Conservation (phyloP, 2,329 filamentous ascomycete genomes). For the Myriosclerotinia duriaeana region DNA sequence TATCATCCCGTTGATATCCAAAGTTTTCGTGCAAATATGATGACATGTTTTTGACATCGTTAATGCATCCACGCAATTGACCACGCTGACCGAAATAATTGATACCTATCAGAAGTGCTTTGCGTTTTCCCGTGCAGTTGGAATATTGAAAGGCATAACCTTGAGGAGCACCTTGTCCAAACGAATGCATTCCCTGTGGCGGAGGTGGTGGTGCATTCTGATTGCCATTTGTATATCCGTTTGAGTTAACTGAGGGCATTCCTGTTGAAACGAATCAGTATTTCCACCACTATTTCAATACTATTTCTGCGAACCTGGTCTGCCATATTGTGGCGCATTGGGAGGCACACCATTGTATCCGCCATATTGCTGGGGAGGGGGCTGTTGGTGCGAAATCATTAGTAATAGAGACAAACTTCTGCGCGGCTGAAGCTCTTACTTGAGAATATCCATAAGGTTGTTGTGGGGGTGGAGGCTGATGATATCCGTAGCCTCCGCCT, state of each 20-base stretch:
- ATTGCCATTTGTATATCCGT: constrained; percentile 57
- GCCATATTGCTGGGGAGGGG: constrained; percentile 51
- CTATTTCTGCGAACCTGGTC: constrained; percentile 48
- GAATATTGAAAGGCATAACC: constrained; percentile 88
- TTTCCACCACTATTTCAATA: not conserved
- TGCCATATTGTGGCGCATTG: constrained; percentile 49
- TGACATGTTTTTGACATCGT: constrained; percentile 97
- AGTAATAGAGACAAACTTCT: constrained; percentile 7
- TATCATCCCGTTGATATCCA: constrained; percentile 90
- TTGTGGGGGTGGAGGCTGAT: constrained; percentile 49
- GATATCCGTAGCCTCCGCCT: constrained; percentile 49
- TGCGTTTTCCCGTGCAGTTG: constrained; percentile 81
- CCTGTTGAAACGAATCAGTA: constrained; percentile 36
- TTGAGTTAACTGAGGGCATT: constrained; percentile 49
- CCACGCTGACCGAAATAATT: constrained; percentile 95
- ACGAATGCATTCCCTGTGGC: constrained; percentile 69
- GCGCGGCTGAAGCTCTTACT: constrained; percentile 28
- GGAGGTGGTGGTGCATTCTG: constrained; percentile 61
- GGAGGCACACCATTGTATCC: constrained; percentile 42
- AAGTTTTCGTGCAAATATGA: constrained; percentile 84
- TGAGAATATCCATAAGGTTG: constrained; percentile 42
- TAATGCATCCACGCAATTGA: constrained; percentile 90
- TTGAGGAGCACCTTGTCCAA: constrained; percentile 77
- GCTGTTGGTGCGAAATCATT: constrained; percentile 28
- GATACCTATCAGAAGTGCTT: constrained; percentile 89